Evolutionary conservation across 2,329 filamentous ascomycete genomes (phyloP).

Genomic region (Trichophyton mentagrophytes): DNA sequence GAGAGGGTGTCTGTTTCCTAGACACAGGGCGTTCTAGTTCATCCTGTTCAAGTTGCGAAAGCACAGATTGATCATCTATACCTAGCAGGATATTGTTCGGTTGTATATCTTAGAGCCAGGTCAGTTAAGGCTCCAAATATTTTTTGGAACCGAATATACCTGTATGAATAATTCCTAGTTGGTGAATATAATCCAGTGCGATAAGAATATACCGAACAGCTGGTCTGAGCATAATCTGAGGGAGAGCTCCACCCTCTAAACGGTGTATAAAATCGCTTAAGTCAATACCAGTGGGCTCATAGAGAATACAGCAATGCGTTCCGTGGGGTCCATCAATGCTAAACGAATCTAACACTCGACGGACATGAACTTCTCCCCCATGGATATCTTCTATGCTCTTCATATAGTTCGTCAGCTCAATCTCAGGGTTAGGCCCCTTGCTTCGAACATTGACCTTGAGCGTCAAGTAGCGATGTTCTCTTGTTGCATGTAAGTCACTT

Average conservation of each 20-base stretch:
- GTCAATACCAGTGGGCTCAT: conserved; percentile 11
- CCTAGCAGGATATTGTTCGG: conserved; percentile 22
- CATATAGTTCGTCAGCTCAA: conserved; percentile 1
- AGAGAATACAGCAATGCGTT: conserved; percentile 16
- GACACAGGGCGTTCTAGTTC: conserved; percentile 19
- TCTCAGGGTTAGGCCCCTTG: neutral
- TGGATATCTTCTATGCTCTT: conserved; percentile 10
- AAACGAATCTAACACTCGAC: conserved; percentile 18
- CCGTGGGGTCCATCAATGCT: conserved; percentile 15
- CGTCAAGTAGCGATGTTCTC: conserved; percentile 8
- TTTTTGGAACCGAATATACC: neutral
- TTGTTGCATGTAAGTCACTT: neutral
- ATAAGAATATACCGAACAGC: conserved; percentile 4
- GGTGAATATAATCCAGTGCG: conserved; percentile 3
- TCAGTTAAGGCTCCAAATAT: neutral
- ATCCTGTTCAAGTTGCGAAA: conserved; percentile 19
- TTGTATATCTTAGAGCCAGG: conserved; percentile 18
- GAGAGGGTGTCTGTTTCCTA: conserved; percentile 19
- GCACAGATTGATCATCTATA: conserved; percentile 20
- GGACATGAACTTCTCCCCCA: conserved; percentile 15
- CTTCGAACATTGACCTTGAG: conserved; percentile 4
- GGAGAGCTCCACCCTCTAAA: neutral
- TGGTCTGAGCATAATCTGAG: neutral
- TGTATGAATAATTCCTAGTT: conserved; percentile 4
- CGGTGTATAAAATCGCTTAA: conserved; percentile 7